These are phyloP conservation scores for Lablab purpureus DNA, from an alignment of 306 rosid genomes.

Conservation along the genomic window DNA sequence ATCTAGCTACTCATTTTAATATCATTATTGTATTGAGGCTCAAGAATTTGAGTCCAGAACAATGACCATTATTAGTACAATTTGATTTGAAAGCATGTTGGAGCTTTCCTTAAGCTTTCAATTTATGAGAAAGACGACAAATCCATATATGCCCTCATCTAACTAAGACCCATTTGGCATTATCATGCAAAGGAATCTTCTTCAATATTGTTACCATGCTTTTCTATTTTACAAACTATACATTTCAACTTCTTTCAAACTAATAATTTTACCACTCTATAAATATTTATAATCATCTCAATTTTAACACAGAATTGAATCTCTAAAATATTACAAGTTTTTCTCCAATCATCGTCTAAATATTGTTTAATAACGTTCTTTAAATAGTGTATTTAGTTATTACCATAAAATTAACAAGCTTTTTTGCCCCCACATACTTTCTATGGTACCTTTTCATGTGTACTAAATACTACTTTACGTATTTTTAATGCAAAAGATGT, in stretches of 20 bases:
- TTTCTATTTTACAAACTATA: background rate
- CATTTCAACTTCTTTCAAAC: background rate
- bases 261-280: background rate
- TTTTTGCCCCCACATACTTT: background rate
- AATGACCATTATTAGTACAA: constrained; percentile 34
- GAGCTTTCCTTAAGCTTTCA: background rate
- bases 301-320: constrained; percentile 26
- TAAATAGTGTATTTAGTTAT: background rate
- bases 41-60: constrained; percentile 38
- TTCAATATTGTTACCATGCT: background rate
- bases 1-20: constrained; percentile 32
- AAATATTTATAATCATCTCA: background rate
- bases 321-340: constrained; percentile 1
- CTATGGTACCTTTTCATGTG: constrained; percentile 12
- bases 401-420: background rate
- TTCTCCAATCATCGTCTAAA: background rate
- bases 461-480: background rate
- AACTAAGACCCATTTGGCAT: constrained; percentile 55
- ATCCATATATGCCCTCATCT: constrained; percentile 28
- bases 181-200: constrained; percentile 65
- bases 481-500: background rate
- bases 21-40: background rate
- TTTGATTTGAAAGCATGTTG: constrained; percentile 54
- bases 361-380: background rate
- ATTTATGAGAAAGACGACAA: background rate